phyloP scores from a whole-genome alignment of 1,284 basidiomycete species.

The Tilletiopsis washingtonensis region DNA sequence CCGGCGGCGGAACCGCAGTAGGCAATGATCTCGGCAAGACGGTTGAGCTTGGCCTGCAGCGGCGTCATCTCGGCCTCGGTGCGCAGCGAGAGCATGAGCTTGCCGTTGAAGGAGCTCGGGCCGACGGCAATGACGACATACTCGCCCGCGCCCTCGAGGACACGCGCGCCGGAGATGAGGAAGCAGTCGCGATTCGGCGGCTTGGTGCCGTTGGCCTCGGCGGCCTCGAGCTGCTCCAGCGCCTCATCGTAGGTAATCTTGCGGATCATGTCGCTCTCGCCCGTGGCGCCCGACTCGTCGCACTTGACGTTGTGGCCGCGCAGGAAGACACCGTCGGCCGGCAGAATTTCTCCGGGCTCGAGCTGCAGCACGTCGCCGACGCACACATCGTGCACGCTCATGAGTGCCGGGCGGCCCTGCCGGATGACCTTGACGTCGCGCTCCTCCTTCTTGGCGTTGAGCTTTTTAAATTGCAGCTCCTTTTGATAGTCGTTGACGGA shows the following conservation, averaged over 20 bases:
- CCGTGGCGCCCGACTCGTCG: conserved; percentile 92
- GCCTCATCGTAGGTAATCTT: conserved; percentile 77
- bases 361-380: conserved; percentile 87
- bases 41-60: conserved; percentile 85
- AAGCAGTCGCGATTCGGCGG: conserved; percentile 77
- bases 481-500: conserved; percentile 94
- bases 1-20: conserved; percentile 78
- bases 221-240: conserved; percentile 51
- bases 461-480: conserved; percentile 82
- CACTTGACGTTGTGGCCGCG: conserved; percentile 87
- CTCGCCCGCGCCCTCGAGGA: conserved; percentile 85
- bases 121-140: conserved; percentile 92
- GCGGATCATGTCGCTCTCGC: conserved; percentile 89
- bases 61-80: conserved; percentile 68
- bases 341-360: conserved; percentile 90
- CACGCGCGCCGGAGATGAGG: conserved; percentile 84
- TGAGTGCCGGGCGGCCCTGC: conserved; percentile 75
- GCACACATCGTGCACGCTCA: conserved; percentile 67
- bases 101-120: conserved; percentile 83
- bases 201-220: conserved; percentile 41
- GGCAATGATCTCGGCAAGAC: conserved; percentile 85
- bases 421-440: conserved; percentile 86
- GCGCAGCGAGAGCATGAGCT: conserved; percentile 58
- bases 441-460: conserved; percentile 94
- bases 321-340: conserved; percentile 90